These are phyloP conservation scores for Pseudogymnoascus sp. DNA, from an alignment of 2,329 filamentous ascomycete species.

Conservation along the genomic window DNA sequence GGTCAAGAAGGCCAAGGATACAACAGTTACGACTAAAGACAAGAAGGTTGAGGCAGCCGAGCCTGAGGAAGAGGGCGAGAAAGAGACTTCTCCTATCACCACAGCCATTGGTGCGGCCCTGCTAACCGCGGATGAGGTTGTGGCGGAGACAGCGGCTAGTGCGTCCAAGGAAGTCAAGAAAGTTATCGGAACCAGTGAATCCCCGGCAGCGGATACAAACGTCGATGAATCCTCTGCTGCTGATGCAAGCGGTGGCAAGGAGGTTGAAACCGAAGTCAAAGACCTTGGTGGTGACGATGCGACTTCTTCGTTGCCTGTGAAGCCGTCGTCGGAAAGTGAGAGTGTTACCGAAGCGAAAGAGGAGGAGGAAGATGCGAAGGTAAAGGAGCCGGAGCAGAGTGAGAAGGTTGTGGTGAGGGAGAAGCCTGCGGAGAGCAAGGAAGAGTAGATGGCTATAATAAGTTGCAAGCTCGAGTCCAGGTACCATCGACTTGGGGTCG, in stretches of 20 bases:
- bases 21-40: background rate
- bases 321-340: background rate
- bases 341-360: background rate
- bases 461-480: background rate
- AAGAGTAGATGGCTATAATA: background rate
- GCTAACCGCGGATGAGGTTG: background rate
- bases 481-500: background rate
- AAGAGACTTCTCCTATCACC: background rate
- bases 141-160: background rate
- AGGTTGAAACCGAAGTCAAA: background rate
- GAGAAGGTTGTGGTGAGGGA: background rate
- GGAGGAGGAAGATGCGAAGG: background rate
- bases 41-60: background rate
- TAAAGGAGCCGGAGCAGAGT: background rate
- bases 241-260: too few species aligned
- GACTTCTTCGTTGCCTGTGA: background rate
- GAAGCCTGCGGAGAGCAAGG: background rate
- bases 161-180: conserved; percentile 1
- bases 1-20: background rate
- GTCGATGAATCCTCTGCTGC: background rate
- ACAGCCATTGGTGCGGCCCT: background rate
- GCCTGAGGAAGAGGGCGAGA: background rate
- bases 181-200: background rate
- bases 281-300: background rate
- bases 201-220: too few species aligned